Evolutionary conservation across 2,329 filamentous ascomycete species (phyloP).

Genomic region (Exophiala sp.): DNA sequence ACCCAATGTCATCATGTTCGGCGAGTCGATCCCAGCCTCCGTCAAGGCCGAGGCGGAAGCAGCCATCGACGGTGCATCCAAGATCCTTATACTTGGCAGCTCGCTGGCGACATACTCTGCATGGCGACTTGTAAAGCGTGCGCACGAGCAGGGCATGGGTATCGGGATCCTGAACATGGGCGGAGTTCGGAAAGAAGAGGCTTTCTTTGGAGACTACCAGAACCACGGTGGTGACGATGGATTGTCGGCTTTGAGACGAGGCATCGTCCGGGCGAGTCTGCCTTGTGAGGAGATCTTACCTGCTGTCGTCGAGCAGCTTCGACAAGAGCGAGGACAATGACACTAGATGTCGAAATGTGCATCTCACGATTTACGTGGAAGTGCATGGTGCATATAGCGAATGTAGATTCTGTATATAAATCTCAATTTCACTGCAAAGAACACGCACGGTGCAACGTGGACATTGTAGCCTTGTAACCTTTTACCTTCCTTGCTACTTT

Average conservation of each 20-base stretch:
- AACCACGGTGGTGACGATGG: slow-evolving; percentile 1
- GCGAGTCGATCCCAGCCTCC: slow-evolving; percentile 70
- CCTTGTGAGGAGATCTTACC: slow-evolving; percentile 42
- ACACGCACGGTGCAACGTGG: too few relatives aligned
- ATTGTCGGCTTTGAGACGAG: slow-evolving; percentile 11
- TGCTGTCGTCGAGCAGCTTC: slow-evolving; percentile 32
- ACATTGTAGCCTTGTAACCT: too few relatives aligned
- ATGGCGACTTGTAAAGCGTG: slow-evolving; percentile 81
- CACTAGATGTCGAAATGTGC: too few relatives aligned
- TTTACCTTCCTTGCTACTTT: too few relatives aligned
- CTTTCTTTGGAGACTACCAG: slow-evolving; percentile 36
- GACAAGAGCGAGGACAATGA: neutral
- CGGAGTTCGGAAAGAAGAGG: slow-evolving; percentile 45
- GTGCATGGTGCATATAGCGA: too few relatives aligned
- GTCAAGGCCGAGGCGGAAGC: slow-evolving; percentile 75
- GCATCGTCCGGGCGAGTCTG: slow-evolving; percentile 41
- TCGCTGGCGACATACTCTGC: slow-evolving; percentile 94
- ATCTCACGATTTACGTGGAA: too few relatives aligned
- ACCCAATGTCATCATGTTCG: slow-evolving; percentile 94
- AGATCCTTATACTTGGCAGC: slow-evolving; percentile 77
- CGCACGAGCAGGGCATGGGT: slow-evolving; percentile 76
- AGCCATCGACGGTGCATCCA: slow-evolving; percentile 71
- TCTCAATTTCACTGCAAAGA: too few relatives aligned
- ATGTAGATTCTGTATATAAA: too few relatives aligned
- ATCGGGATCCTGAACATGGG: slow-evolving; percentile 81